Base-by-base conservation (phyloP, 768 basidiomycete genomes). In the Russula griseocarnosa region DNA sequence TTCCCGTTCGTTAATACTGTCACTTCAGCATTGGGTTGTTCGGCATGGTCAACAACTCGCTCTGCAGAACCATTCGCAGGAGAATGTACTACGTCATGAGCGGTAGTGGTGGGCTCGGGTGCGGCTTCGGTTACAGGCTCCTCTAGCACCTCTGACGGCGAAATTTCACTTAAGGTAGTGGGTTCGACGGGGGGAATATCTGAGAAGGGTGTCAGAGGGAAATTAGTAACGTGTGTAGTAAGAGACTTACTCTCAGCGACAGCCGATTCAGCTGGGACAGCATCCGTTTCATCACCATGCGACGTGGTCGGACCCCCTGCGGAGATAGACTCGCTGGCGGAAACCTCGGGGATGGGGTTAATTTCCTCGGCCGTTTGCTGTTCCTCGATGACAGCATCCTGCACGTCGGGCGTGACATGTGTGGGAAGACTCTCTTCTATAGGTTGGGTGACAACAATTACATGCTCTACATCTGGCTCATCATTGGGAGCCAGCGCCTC, bases 371-470 rank as follows among this genome's bases (percentile, higher is more conserved):
- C n/a, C 10, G 32, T 30, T 44, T 9, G 47, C 5, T 47, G 42
- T 42, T 56, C 62, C n/a, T 66, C 65, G 24, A 55, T 34, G 6
- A 54, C 13, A 26, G n/a, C n/a, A 46, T 61, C 42, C 24, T 54
- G 52, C 4, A 24, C 30, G 24, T 46, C 28, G 28, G 28, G 60
- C 3, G 46, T 42, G 32, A n/a, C 20, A 22, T 34, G 42, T 10
- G 22, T 20, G 22, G 42, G 40, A 47, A 46, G 53, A 16, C 22
- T n/a, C 44, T 34, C 46, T 46, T 49, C 60, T 34, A 46, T 38
- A 6, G 42, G 11, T 14, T 47, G 42, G 34, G 47, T 26, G 14
- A 38, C 32, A 26, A 26, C 5, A 16, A 2, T 28, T 14, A 4
- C 34, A 44, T 55, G n/a, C 8, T 40, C 58, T 20, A 22, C 30